phyloP scores from a whole-genome alignment of 1,284 basidiomycete genomes.

The Papiliotrema nemorosa region DNA sequence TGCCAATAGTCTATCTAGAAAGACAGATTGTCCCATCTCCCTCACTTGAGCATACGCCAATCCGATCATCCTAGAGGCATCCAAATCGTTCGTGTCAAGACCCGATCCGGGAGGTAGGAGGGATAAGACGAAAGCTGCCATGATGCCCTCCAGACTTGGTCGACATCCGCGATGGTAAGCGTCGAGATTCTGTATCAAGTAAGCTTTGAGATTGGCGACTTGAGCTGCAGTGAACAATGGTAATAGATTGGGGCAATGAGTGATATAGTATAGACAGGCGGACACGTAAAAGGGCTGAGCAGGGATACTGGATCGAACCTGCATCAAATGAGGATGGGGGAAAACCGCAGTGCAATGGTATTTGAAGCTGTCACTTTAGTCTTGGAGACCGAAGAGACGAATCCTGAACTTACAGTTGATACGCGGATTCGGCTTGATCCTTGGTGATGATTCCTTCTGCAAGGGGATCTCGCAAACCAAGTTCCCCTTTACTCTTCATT shows the following conservation, averaged over 20 bases:
- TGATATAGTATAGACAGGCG: not conserved
- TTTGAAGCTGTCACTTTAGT: not conserved
- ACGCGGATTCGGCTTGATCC: constrained; percentile 2
- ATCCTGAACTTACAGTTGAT: constrained; percentile 3
- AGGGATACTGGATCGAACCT: not conserved
- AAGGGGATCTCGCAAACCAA: constrained; percentile 1
- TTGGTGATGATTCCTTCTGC: not conserved
- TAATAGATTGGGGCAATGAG: not conserved
- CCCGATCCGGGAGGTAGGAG: not conserved
- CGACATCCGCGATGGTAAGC: not conserved
- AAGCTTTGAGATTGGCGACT: not conserved
- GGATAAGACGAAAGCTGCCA: not conserved
- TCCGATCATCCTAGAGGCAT: not conserved
- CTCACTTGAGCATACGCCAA: not conserved
- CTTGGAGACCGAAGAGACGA: not conserved
- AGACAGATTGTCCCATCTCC: not conserved
- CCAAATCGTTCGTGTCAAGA: not conserved
- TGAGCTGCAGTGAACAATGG: not conserved
- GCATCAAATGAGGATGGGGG: not conserved
- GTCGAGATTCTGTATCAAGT: not conserved
- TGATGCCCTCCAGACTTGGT: not conserved
- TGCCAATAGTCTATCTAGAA: not conserved
- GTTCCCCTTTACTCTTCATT: constrained; percentile 1
- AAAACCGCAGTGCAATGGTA: not conserved
- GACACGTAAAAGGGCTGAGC: not conserved